These are phyloP conservation scores for Syncephalastrum monosporum DNA, from an alignment of 371 early-diverging fungal genomes.

Conservation along the genomic window DNA sequence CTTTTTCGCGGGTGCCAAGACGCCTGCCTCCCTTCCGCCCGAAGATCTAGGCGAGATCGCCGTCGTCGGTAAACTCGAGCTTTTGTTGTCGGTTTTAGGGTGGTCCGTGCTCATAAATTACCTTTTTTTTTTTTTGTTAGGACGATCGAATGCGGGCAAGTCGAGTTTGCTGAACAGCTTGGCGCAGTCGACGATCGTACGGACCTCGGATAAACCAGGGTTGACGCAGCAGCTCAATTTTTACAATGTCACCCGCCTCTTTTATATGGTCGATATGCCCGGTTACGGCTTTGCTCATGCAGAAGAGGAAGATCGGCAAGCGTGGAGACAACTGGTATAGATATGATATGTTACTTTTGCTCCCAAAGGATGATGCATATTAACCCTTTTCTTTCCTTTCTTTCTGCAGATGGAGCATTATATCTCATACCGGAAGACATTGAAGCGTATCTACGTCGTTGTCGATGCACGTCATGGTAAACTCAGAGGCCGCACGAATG, in stretches of 20 bases:
- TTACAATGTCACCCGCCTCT: constrained; percentile 61
- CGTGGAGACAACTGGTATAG: constrained; percentile 68
- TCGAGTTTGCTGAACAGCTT: constrained; percentile 72
- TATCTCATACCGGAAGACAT: constrained; percentile 53
- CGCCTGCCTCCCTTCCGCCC: constrained; percentile 58
- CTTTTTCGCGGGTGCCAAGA: constrained; percentile 74
- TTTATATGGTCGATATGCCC: constrained; percentile 84
- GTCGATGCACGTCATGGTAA: constrained; percentile 81
- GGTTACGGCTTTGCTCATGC: constrained; percentile 87
- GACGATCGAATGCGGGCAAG: constrained; percentile 81
- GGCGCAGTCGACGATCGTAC: constrained; percentile 60
- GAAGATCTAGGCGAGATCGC: constrained; percentile 64
- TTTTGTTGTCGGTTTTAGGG: background rate
- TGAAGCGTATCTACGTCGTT: constrained; percentile 70
- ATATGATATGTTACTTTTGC: background rate
- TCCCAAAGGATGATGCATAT: background rate
- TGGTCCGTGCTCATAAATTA: constrained; percentile 1
- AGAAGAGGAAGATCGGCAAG: constrained; percentile 56
- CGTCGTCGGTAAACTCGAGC: constrained; percentile 52
- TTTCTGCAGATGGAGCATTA: constrained; percentile 66
- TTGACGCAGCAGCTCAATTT: constrained; percentile 83
- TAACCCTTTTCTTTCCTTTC: background rate
- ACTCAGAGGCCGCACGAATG: background rate
- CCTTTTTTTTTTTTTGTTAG: constrained; percentile 22
- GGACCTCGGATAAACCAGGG: constrained; percentile 76